Evolutionary conservation across 1,284 basidiomycete genomes (phyloP).

Genomic region (Porogramme epimiltina): DNA sequence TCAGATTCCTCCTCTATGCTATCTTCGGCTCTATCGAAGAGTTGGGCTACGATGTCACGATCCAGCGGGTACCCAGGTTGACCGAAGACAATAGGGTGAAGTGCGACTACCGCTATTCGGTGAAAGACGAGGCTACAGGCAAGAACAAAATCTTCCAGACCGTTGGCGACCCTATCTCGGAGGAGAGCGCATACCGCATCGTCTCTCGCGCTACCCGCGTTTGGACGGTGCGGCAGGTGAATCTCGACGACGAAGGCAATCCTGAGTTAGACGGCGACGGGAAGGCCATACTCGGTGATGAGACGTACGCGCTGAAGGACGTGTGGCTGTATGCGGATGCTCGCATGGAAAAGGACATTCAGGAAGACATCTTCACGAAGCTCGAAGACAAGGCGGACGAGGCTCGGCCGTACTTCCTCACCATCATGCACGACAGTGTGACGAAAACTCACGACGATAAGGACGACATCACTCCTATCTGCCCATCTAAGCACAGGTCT

Average conservation of each 20-base stretch:
- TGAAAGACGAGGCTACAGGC: not conserved
- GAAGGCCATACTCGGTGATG: not conserved
- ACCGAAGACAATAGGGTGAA: not conserved
- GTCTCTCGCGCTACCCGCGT: not conserved
- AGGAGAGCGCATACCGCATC: not conserved
- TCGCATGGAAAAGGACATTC: not conserved
- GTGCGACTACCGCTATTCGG: not conserved
- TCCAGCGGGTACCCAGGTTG: not conserved
- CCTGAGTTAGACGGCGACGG: not conserved
- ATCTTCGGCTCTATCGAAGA: not conserved
- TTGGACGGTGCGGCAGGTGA: not conserved
- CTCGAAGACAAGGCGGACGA: not conserved
- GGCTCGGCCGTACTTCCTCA: not conserved
- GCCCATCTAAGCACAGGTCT: no score
- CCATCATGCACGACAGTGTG: not conserved
- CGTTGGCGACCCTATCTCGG: not conserved
- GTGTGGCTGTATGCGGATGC: not conserved
- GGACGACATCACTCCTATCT: no score
- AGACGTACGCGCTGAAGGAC: not conserved
- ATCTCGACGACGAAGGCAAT: not conserved
- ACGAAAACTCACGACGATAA: not conserved
- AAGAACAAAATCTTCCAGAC: no score
- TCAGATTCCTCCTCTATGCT: not conserved
- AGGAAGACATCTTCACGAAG: not conserved
- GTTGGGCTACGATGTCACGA: not conserved